Evolutionary conservation across 2,329 filamentous ascomycete species (phyloP).

Genomic region (Colletotrichum sp.): DNA sequence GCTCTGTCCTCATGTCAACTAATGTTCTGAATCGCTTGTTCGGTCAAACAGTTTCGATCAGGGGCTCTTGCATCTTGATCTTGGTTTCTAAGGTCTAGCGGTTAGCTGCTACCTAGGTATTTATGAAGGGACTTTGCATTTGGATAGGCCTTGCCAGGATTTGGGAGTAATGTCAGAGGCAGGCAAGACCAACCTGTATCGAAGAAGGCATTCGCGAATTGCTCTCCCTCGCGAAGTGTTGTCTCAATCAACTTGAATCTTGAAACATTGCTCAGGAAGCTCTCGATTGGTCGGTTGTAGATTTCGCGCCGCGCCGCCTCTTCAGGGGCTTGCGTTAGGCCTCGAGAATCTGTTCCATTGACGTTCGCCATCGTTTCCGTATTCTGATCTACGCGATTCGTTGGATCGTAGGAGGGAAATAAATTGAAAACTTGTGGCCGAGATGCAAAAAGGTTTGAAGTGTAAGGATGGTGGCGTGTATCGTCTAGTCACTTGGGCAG

Average conservation of each 20-base stretch:
- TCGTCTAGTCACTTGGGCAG: neutral
- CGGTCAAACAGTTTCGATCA: no score
- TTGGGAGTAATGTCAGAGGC: neutral
- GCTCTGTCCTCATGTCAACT: conserved; percentile 5
- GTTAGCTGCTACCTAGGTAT: neutral
- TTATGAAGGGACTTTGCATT: no score
- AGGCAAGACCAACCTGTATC: conserved; percentile 53
- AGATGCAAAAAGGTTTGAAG: neutral
- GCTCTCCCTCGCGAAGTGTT: conserved; percentile 82
- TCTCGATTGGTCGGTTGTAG: conserved; percentile 64
- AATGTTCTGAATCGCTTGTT: neutral
- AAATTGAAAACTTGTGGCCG: neutral
- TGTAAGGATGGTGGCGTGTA: neutral
- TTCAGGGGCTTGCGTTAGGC: neutral
- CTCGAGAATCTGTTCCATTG: neutral
- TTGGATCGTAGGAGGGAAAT: neutral
- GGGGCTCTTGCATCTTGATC: conserved; percentile 66
- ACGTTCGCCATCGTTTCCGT: neutral
- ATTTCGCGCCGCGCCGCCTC: neutral
- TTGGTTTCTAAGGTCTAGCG: conserved; percentile 50
- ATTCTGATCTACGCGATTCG: neutral
- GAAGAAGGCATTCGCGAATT: conserved; percentile 80
- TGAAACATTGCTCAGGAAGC: conserved; percentile 72
- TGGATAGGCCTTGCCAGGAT: no score
- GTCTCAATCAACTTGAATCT: conserved; percentile 77